phyloP scores from a whole-genome alignment of 805 yeast genomes.

The Cyberlindnera japonica region DNA sequence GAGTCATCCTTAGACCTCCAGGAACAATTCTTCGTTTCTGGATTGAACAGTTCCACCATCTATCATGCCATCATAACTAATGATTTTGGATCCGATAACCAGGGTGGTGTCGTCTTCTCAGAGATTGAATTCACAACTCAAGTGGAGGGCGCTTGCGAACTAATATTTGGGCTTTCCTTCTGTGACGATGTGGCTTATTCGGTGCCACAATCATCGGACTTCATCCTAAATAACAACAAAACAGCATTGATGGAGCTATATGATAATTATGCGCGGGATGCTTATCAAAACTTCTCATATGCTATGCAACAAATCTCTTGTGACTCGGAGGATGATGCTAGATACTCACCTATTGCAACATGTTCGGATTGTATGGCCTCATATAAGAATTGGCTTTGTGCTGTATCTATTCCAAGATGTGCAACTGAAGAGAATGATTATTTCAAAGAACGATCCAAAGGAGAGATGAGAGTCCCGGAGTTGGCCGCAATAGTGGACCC shows the following conservation, averaged over 20 bases:
- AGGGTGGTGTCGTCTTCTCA: constrained; percentile 64
- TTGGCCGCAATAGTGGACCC: constrained; percentile 56
- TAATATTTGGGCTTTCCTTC: constrained; percentile 70
- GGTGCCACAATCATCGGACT: constrained; percentile 56
- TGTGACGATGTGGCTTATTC: constrained; percentile 84
- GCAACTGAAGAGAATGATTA: constrained; percentile 45
- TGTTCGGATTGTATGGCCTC: constrained; percentile 71
- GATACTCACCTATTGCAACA: constrained; percentile 68
- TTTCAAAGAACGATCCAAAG: constrained; percentile 43
- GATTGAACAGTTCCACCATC: constrained; percentile 54
- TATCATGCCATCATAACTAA: constrained; percentile 65
- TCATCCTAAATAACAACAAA: constrained; percentile 29
- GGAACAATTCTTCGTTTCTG: constrained; percentile 60
- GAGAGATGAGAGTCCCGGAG: constrained; percentile 56
- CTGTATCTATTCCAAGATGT: constrained; percentile 86
- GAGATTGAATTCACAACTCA: constrained; percentile 56
- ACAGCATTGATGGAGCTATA: constrained; percentile 44
- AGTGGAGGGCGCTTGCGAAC: constrained; percentile 56
- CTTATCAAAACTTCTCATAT: constrained; percentile 64
- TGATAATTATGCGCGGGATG: constrained; percentile 55
- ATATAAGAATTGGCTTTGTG: constrained; percentile 85
- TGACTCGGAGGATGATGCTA: constrained; percentile 57
- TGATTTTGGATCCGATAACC: constrained; percentile 36
- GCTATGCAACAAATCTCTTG: constrained; percentile 78
- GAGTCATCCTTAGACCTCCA: constrained; percentile 33